phyloP scores from a whole-genome alignment of 441 rosid species.

The Codiaeum variegatum region DNA sequence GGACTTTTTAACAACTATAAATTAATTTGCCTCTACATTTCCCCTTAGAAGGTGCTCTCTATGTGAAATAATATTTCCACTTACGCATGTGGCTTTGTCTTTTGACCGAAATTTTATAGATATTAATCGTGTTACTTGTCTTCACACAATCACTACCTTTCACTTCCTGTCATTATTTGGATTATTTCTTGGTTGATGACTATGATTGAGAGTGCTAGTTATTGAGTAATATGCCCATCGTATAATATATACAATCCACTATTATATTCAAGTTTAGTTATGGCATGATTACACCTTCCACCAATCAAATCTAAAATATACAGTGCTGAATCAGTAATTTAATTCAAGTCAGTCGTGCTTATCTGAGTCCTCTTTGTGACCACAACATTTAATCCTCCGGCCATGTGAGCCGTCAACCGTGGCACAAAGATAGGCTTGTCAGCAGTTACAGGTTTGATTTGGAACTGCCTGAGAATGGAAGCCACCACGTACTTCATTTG shows the following conservation, averaged over 20 bases:
- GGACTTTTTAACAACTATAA: neutral
- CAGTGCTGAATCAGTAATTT: constrained; percentile 21
- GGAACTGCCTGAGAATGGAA: constrained; percentile 45
- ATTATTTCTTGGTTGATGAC: neutral
- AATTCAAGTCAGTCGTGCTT: constrained; percentile 14
- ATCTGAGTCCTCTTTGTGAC: constrained; percentile 40
- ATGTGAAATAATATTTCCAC: constrained; percentile 13
- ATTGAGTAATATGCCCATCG: neutral
- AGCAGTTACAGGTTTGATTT: constrained; percentile 36
- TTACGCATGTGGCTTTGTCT: constrained; percentile 22
- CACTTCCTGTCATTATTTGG: neutral
- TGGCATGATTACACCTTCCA: constrained; percentile 18
- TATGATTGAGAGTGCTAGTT: neutral
- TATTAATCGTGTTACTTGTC: neutral
- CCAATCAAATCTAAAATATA: constrained; percentile 6
- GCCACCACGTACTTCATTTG: constrained; percentile 48
- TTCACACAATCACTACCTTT: neutral
- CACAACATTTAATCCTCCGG: constrained; percentile 61
- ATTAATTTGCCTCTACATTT: neutral
- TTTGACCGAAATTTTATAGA: constrained; percentile 11
- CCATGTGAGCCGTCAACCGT: constrained; percentile 84
- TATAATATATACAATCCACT: constrained; percentile 6
- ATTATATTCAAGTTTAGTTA: constrained; percentile 8
- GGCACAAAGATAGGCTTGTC: constrained; percentile 56
- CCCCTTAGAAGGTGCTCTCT: neutral